Base-by-base conservation (phyloP, 1,139 yeast species). In the Ogataea hybrid region DNA sequence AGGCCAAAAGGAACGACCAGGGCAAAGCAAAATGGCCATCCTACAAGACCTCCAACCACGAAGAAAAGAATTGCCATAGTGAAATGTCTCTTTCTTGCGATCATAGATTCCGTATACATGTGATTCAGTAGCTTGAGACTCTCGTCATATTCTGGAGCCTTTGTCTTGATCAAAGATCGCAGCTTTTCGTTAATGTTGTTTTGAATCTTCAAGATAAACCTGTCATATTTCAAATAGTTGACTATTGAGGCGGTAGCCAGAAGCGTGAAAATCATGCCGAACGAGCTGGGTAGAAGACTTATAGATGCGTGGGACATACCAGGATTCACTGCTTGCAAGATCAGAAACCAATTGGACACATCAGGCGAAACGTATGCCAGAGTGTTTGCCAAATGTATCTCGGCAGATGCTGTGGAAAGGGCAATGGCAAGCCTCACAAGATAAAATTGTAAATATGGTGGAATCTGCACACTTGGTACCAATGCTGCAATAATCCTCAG, bases 11-110 rank as follows among this genome's bases (percentile, higher is more conserved):
- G 94, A 4, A 76, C 49, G 2, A 82, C 81, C 42, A 88, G 65
- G 0, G 77, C 81, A 45, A 86, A 64, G 0, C 84, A 79, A 64
- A 90, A 90, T 1, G 97, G 97, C 97, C 97, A 90, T 1, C 97
- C 97, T 27, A 84, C 51, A 1, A 90, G 58, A 0, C 94, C 94
- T 6, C 92, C 95, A 15, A 84, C 48, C 28, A 76, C 67, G 37
- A 76, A 70, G 68, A 74, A 74, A 1, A 75, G 57, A 32, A 84
- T 67, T 2, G 81, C 77, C 21, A 61, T 51, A 32, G 67, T 53
- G 27, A 70, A 63, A 44, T 56, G 48, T 37, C 58, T 50, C 6
- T 52, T 44, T 17, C 49, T 52, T 1, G 53, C 33, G 14, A 50
- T 40, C n/a, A 48, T 28, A 6, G 53, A 48, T 27, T 47, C 49